Evolutionary conservation across 116 monocot genomes (phyloP).

Genomic region (Zostera marina): DNA sequence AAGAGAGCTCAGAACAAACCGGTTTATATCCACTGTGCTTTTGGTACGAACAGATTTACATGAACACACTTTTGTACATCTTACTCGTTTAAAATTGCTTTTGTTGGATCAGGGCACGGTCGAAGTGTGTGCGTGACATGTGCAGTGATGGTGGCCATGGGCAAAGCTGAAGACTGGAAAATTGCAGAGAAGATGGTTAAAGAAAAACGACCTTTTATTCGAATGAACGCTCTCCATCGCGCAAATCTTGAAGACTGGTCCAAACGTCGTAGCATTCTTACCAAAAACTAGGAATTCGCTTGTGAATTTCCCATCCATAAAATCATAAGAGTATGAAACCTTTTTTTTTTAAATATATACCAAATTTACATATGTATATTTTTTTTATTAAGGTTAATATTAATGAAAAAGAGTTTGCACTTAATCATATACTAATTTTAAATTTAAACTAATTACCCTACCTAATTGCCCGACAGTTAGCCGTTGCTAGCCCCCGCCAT

Average conservation of each 20-base stretch:
- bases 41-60: constrained; percentile 18
- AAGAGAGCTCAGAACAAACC: constrained; percentile 43
- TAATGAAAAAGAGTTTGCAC: no score
- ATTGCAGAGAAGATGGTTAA: constrained; percentile 52
- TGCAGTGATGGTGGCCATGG: constrained; percentile 57
- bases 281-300: no score
- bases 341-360: no score
- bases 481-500: no score
- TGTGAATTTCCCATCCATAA: no score
- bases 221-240: constrained; percentile 68
- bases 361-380: no score
- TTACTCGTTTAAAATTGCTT: no score
- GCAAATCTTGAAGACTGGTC: constrained; percentile 80
- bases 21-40: constrained; percentile 66
- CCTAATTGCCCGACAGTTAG: no score
- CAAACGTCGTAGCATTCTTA: constrained; percentile 5
- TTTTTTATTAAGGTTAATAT: no score
- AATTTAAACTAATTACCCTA: no score
- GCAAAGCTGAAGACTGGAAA: constrained; percentile 82
- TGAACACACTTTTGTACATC: not conserved
- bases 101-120: constrained; percentile 55
- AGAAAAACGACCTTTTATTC: constrained; percentile 59
- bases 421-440: no score
- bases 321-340: no score
- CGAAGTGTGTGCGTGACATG: constrained; percentile 87